phyloP scores from a whole-genome alignment of 495 filamentous ascomycete genomes.

The Penicillium ochrochloron region DNA sequence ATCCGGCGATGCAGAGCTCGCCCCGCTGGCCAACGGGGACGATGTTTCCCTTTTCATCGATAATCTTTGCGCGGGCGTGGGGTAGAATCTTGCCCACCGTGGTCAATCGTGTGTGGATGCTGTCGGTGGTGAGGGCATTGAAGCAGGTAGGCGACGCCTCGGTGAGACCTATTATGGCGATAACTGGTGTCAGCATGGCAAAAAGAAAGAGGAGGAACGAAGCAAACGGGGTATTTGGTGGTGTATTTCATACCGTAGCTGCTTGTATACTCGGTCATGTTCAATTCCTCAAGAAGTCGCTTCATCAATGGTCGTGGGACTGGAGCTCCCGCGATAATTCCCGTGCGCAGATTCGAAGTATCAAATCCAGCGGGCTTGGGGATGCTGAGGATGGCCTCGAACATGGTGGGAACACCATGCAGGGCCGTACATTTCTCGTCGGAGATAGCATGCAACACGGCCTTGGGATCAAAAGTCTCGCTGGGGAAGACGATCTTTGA shows the following conservation, averaged over 20 bases:
- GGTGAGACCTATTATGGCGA: conserved; percentile 54
- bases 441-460: conserved; percentile 61
- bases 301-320: conserved; percentile 69
- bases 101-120: conserved; percentile 58
- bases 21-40: conserved; percentile 63
- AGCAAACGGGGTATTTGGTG: background rate
- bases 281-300: conserved; percentile 59
- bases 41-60: conserved; percentile 60
- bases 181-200: background rate
- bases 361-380: conserved; percentile 53
- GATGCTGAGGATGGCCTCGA: conserved; percentile 64
- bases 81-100: conserved; percentile 72
- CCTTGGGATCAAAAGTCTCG: conserved; percentile 64
- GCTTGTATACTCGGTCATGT: conserved; percentile 70
- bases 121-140: conserved; percentile 69
- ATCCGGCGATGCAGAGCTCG: conserved; percentile 71
- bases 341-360: conserved; percentile 59
- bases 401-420: conserved; percentile 76
- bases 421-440: conserved; percentile 70
- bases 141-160: conserved; percentile 74
- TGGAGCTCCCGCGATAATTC: conserved; percentile 71
- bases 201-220: background rate
- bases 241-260: conserved; percentile 56
- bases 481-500: conserved; percentile 68
- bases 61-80: conserved; percentile 69